phyloP scores from a whole-genome alignment of 1,284 basidiomycete genomes.

The Vanrija sp. region DNA sequence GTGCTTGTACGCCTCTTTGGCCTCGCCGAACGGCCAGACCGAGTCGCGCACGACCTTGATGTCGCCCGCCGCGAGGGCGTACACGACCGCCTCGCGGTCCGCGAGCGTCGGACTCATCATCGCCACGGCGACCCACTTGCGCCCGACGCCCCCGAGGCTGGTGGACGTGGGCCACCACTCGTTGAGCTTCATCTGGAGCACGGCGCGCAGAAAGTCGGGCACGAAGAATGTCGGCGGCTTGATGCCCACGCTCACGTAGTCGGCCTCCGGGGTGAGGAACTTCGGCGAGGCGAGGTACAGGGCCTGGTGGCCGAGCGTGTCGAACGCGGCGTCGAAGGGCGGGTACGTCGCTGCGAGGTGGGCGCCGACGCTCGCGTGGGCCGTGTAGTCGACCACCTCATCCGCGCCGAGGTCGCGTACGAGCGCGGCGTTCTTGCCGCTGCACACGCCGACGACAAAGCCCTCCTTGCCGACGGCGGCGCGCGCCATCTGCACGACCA shows the following conservation, averaged over 20 bases:
- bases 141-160: constrained; percentile 5
- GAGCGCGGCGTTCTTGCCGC: constrained; percentile 54
- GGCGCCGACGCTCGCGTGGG: constrained; percentile 44
- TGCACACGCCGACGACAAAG: constrained; percentile 58
- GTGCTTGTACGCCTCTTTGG: constrained; percentile 58
- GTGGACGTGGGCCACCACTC: constrained; percentile 6
- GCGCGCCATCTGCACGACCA: constrained; percentile 57
- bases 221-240: constrained; percentile 2
- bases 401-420: constrained; percentile 53
- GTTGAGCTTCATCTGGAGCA: constrained; percentile 4
- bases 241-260: constrained; percentile 23
- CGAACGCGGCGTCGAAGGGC: constrained; percentile 12
- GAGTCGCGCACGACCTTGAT: constrained; percentile 6
- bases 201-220: constrained; percentile 8
- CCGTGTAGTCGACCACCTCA: constrained; percentile 56
- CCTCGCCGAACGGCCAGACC: constrained; percentile 57
- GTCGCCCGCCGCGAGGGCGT: not conserved
- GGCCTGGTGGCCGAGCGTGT: constrained; percentile 19
- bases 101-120: constrained; percentile 1
- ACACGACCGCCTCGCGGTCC: constrained; percentile 7
- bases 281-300: constrained; percentile 27
- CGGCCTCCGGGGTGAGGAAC: constrained; percentile 3
- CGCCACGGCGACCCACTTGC: not conserved
- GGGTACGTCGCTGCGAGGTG: not conserved
- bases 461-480: constrained; percentile 55